Evolutionary conservation across 1,284 basidiomycete species (phyloP).

Genomic region (Lignosus rhinocerotis): DNA sequence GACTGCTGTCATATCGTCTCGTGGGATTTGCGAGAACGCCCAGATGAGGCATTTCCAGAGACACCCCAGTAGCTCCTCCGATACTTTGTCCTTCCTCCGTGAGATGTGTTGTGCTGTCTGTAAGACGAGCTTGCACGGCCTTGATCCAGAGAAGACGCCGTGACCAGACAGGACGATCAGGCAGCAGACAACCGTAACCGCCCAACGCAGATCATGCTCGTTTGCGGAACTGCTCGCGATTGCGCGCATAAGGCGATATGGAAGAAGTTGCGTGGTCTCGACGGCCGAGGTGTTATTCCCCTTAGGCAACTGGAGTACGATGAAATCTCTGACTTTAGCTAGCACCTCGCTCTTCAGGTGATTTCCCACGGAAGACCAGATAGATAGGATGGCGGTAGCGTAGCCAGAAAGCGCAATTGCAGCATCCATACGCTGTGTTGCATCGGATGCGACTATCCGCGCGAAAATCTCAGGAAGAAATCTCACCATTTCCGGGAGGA

Average conservation of each 20-base stretch:
- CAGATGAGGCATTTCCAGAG: slow-evolving; percentile 59
- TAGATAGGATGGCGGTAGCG: slow-evolving; percentile 32
- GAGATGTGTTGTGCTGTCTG: slow-evolving; percentile 35
- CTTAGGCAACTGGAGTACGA: slow-evolving; percentile 27
- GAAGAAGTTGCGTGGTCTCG: slow-evolving; percentile 4
- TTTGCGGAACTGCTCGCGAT: slow-evolving; percentile 22
- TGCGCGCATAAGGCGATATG: slow-evolving; percentile 20
- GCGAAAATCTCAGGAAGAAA: slow-evolving; percentile 41
- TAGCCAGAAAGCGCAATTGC: slow-evolving; percentile 43
- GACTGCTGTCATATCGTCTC: slow-evolving; percentile 12
- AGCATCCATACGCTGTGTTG: slow-evolving; percentile 39
- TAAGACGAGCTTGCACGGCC: slow-evolving; percentile 43
- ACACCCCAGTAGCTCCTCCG: slow-evolving; percentile 42
- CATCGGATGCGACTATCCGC: slow-evolving; percentile 35
- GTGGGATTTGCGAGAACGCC: slow-evolving; percentile 42
- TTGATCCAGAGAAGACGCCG: slow-evolving; percentile 42
- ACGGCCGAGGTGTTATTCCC: neutral
- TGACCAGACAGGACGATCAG: slow-evolving; percentile 49
- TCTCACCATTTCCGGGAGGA: slow-evolving; percentile 35
- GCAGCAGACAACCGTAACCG: slow-evolving; percentile 43
- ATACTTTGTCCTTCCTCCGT: slow-evolving; percentile 32
- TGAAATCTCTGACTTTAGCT: slow-evolving; percentile 22
- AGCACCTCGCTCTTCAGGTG: slow-evolving; percentile 24
- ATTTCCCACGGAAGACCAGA: slow-evolving; percentile 11
- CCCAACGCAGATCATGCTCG: slow-evolving; percentile 36